Conservation (phyloP, 768 basidiomycete genomes). For the Tricholoma sp. region DNA sequence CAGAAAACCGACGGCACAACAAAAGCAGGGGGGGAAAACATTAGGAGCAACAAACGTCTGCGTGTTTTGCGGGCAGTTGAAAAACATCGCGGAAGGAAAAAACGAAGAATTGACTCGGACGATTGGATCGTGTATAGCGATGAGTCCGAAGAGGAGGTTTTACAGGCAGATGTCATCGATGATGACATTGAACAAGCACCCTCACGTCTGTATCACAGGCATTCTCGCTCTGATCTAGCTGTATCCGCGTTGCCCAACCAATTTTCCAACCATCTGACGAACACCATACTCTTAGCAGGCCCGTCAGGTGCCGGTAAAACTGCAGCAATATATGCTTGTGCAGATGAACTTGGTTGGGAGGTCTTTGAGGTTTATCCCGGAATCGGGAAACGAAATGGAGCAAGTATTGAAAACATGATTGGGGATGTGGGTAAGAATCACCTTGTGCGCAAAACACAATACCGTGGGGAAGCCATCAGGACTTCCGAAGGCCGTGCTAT, state of each 20-base stretch:
- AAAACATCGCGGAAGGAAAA: constrained; percentile 47
- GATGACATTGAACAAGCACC: constrained; percentile 35
- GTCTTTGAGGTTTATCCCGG: constrained; percentile 97
- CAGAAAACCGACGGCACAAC: constrained; percentile 17
- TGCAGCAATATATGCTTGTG: constrained; percentile 88
- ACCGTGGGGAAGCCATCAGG: not conserved
- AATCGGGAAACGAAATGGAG: constrained; percentile 81
- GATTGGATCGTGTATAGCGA: constrained; percentile 52
- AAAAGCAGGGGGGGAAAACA: constrained; percentile 21
- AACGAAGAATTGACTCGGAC: constrained; percentile 45
- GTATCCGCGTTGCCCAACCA: constrained; percentile 6
- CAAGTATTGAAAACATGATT: constrained; percentile 71
- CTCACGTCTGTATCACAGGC: constrained; percentile 10
- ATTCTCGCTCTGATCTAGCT: constrained; percentile 13
- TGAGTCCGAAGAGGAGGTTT: constrained; percentile 20
- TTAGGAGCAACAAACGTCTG: constrained; percentile 50
- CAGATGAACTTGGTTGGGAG: constrained; percentile 91
- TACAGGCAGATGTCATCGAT: constrained; percentile 21
- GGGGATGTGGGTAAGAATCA: constrained; percentile 96
- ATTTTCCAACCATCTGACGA: constrained; percentile 53
- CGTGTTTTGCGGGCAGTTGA: constrained; percentile 51
- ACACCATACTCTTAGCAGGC: constrained; percentile 82
- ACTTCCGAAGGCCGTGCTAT: constrained; percentile 1
- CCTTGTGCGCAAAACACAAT: constrained; percentile 45
- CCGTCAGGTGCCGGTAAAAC: constrained; percentile 89